Evolutionary conservation across 495 filamentous ascomycete genomes (phyloP), one percentile per base, ranked within the genome.

Genomic region (Penicillium samsonianum): DNA sequence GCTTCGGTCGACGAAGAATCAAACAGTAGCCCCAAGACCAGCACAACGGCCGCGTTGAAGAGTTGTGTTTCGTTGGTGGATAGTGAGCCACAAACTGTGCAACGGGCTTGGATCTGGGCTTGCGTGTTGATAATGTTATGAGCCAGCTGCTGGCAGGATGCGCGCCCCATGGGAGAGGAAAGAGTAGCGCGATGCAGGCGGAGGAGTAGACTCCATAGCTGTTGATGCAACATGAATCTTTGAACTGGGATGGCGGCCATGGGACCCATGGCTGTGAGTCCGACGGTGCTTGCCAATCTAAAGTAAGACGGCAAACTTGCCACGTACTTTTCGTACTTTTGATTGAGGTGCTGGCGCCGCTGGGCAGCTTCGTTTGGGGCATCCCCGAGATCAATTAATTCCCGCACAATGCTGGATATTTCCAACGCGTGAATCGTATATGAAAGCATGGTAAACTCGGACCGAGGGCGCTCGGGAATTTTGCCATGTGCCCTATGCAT

Each of bases 161-260:
- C 51, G 0, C 59, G 65, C 3, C 60, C 60, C 10, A 50, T 52
- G n/a, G 37, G 42, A 46, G 62, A 53, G 12, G 52, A 61, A 22
- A 65, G 53, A 54, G 35, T 64, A 7, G 38, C 50, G 25, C 64
- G 65, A 52, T 71, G 58, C 8, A 73, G 58, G 41, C 67, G 60
- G 7, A 72, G 58, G 43, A 72, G 58, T 23, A 72, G 19, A 46
- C 59, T 58, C 69, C 69, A 72, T 2, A 72, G 59, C 58, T 72
- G 67, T 48, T 72, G 69, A 58, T 72, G 67, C 31, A 72, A 44
- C 65, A 72, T 65, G 58, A 56, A 72, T 60, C 63, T 61, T 4
- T 70, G 65, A 11, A 68, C 61, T 42, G 67, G 65, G 28, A 68
- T 64, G 4, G 67, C 69, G 17, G 58, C 65, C 58, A 63, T 25